Base-by-base conservation (phyloP, 108 stramenopile genomes). In the Cyclotella sp. region DNA sequence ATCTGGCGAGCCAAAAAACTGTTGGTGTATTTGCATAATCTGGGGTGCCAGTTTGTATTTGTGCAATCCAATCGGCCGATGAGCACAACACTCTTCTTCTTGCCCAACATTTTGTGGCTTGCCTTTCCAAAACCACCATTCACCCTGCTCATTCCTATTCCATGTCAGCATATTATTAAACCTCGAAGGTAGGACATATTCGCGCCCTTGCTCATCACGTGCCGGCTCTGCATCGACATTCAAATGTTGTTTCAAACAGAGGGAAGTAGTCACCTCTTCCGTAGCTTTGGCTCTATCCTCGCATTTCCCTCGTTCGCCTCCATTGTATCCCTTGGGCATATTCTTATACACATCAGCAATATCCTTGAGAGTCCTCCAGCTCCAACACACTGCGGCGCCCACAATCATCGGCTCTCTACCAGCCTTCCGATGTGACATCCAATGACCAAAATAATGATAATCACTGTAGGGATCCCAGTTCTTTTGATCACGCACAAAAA, bases 41-140 rank as follows among this genome's bases (percentile, higher is more conserved):
- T 72, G 44, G 18, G 40, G 3, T 3, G 77, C 39, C 57, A 65
- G 21, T 52, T 83, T 83, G 52, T 83, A 83, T 53, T 83, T 83
- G 54, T 83, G 82, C 63, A 83, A 58, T 59, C 82, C 82, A 49
- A 83, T 77, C 21, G 82, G 82, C 43, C 82, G 71, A 57, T 64
- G 52, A 1, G 82, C 72, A 74, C 72, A 68, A 15, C 67, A 62
- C 47, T 83, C 68, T 52, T 83, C 82, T 69, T 61, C 76, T 62
- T 83, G 54, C 42, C 82, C 82, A 14, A 72, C 82, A 15, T 57
- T 62, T 12, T 77, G 14, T 0, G 82, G 82, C 44, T 83, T 83
- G 60, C 76, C 82, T 42, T 68, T 77, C 82, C 82, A 83, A 73
- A 63, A 83, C 82, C 82, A 83, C 82, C 82, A 83, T 77, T 83